Evolutionary conservation across 352 stramenopile species (phyloP).

Genomic region (Pythium aphanidermatum): DNA sequence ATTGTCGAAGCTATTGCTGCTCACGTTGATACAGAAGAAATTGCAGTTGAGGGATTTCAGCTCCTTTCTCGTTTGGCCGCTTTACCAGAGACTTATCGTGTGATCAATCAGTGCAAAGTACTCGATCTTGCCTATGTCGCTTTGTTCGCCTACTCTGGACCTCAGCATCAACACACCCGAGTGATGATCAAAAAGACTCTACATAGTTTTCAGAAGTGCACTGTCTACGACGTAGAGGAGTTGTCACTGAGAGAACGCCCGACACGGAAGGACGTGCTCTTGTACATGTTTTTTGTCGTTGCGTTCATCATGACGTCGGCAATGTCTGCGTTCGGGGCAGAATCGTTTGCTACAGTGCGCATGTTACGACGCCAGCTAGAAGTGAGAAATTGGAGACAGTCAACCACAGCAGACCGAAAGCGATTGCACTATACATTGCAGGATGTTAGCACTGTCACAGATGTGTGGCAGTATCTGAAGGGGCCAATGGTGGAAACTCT

Average conservation of each 20-base stretch:
- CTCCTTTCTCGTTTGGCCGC: slow-evolving; percentile 45
- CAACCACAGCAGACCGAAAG: too few species aligned
- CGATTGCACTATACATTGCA: slow-evolving; percentile 16
- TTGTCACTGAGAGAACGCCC: slow-evolving; percentile 37
- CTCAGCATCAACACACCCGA: slow-evolving; percentile 56
- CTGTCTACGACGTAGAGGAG: slow-evolving; percentile 48
- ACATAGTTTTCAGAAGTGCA: slow-evolving; percentile 63
- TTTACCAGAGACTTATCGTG: slow-evolving; percentile 34
- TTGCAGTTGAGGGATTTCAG: slow-evolving; percentile 69
- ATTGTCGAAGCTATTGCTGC: slow-evolving; percentile 60
- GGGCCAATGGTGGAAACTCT: slow-evolving; percentile 32
- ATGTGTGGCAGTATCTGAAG: slow-evolving; percentile 53
- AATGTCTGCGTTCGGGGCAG: slow-evolving; percentile 37
- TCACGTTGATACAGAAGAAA: slow-evolving; percentile 69
- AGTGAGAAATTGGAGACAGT: too few species aligned
- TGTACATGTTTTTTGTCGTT: slow-evolving; percentile 42
- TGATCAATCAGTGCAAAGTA: slow-evolving; percentile 58
- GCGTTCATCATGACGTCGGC: slow-evolving; percentile 37
- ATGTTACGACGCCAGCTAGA: slow-evolving; percentile 8
- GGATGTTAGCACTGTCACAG: slow-evolving; percentile 30
- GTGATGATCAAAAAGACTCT: slow-evolving; percentile 57
- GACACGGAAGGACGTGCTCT: slow-evolving; percentile 29
- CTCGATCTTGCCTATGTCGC: slow-evolving; percentile 68
- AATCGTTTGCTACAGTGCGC: slow-evolving; percentile 32
- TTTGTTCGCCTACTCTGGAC: slow-evolving; percentile 56